phyloP scores from a whole-genome alignment of 768 basidiomycete genomes.

The Wakefieldia striispora region DNA sequence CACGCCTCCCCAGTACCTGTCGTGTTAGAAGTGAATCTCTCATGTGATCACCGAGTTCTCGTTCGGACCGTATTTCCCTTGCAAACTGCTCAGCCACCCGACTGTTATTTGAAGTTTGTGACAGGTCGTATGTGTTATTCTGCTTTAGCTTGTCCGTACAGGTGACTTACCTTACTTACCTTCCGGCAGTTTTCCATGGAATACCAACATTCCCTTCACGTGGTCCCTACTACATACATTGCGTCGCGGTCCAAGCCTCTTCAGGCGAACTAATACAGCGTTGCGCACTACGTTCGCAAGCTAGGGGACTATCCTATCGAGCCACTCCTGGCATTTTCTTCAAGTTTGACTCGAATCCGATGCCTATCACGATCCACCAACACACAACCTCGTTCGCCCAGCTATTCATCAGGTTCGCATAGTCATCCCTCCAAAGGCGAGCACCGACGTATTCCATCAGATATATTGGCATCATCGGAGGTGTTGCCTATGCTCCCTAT shows the following conservation, averaged over 20 bases:
- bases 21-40: slow-evolving; percentile 85
- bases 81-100: slow-evolving; percentile 92
- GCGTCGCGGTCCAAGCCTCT: slow-evolving; percentile 65
- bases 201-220: slow-evolving; percentile 92
- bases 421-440: neutral
- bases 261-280: slow-evolving; percentile 85
- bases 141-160: neutral
- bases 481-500: slow-evolving; percentile 81
- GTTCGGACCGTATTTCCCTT: slow-evolving; percentile 94
- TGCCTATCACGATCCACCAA: slow-evolving; percentile 82
- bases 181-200: slow-evolving; percentile 70
- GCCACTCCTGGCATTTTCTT: slow-evolving; percentile 96
- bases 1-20: neutral
- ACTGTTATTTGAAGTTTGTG: slow-evolving; percentile 80
- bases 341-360: slow-evolving; percentile 95
- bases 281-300: slow-evolving; percentile 84
- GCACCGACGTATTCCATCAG: slow-evolving; percentile 28
- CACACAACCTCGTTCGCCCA: slow-evolving; percentile 83
- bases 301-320: slow-evolving; percentile 68
- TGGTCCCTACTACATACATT: slow-evolving; percentile 94
- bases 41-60: slow-evolving; percentile 97
- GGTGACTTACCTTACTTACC: neutral
- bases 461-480: slow-evolving; percentile 90
- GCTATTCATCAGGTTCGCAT: slow-evolving; percentile 64
- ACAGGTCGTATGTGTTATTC: slow-evolving; percentile 48